Evolutionary conservation across 176 grass and related monocot genomes (phyloP).

Genomic region (Oryza nivara): DNA sequence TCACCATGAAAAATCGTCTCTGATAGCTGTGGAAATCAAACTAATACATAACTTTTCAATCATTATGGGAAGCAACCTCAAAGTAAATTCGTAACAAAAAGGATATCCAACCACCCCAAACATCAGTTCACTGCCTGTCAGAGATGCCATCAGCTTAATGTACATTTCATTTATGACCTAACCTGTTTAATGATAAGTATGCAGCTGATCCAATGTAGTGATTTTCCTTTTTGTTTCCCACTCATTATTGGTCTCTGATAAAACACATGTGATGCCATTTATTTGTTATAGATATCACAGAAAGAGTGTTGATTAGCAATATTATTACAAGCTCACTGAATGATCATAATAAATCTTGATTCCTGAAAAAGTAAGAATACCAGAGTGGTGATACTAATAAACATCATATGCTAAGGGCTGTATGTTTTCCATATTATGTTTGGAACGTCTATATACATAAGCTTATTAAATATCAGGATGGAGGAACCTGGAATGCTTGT

Average conservation of each 20-base stretch:
- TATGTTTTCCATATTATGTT: neutral
- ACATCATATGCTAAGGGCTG: neutral
- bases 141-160: neutral
- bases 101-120: neutral
- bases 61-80: neutral
- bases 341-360: neutral
- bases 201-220: neutral
- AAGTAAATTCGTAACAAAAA: neutral
- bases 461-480: neutral
- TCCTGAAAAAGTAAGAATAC: constrained; percentile 11
- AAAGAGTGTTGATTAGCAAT: neutral
- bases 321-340: neutral
- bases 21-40: neutral
- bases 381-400: neutral
- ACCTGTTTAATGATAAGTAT: neutral
- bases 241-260: neutral
- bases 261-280: neutral
- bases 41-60: neutral
- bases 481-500: no score
- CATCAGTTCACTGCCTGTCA: neutral
- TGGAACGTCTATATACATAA: neutral
- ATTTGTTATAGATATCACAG: neutral
- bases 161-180: neutral
- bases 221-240: constrained; percentile 9
- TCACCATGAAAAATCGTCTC: neutral